Percentiles rank a stretch among this genome's conserved stretches.
Conservation (phyloP, 306 rosid species). For the Cercis canadensis region DNA sequence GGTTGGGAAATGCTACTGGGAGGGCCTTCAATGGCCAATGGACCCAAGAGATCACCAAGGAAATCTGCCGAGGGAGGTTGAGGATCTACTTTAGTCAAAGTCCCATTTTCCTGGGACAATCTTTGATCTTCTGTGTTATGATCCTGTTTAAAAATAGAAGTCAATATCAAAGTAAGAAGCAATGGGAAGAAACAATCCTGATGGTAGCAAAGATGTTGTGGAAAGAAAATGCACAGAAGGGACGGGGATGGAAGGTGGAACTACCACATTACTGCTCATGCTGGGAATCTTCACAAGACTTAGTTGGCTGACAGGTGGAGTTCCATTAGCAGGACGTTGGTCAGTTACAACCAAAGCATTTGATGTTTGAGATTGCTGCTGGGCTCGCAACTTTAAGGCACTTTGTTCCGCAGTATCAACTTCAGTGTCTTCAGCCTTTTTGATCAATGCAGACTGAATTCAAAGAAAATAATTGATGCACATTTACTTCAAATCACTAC, state of each 20-base stretch:
- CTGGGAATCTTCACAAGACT: slow-evolving; percentile 81
- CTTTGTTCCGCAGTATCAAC: slow-evolving; percentile 95
- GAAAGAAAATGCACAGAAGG: slow-evolving; percentile 1
- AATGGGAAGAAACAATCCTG: background rate
- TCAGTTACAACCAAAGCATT: slow-evolving; percentile 94
- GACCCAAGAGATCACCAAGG: slow-evolving; percentile 87
- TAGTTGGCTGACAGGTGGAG: slow-evolving; percentile 68
- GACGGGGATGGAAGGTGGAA: slow-evolving; percentile 15
- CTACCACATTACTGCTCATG: slow-evolving; percentile 67
- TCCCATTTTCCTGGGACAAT: slow-evolving; percentile 74
- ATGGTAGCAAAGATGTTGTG: slow-evolving; percentile 3
- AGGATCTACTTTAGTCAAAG: slow-evolving; percentile 62
- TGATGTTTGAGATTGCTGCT: slow-evolving; percentile 78
- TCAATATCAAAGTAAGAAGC: slow-evolving; percentile 32
- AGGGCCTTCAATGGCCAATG: slow-evolving; percentile 96
- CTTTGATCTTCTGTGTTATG: slow-evolving; percentile 52
- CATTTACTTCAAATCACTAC: background rate
- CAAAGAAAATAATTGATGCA: slow-evolving; percentile 28
- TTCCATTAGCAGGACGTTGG: slow-evolving; percentile 72
- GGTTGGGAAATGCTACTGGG: slow-evolving; percentile 57
- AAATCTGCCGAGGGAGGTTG: slow-evolving; percentile 68
- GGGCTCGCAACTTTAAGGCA: slow-evolving; percentile 86
- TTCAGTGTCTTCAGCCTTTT: slow-evolving; percentile 93
- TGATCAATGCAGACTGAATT: slow-evolving; percentile 89
- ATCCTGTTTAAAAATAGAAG: slow-evolving; percentile 61